Percentiles rank a stretch among this genome's conserved stretches.
These are phyloP conservation scores for Chalaropsis ovoidea DNA, from an alignment of 2,329 filamentous ascomycete genomes.

Conservation along the genomic window DNA sequence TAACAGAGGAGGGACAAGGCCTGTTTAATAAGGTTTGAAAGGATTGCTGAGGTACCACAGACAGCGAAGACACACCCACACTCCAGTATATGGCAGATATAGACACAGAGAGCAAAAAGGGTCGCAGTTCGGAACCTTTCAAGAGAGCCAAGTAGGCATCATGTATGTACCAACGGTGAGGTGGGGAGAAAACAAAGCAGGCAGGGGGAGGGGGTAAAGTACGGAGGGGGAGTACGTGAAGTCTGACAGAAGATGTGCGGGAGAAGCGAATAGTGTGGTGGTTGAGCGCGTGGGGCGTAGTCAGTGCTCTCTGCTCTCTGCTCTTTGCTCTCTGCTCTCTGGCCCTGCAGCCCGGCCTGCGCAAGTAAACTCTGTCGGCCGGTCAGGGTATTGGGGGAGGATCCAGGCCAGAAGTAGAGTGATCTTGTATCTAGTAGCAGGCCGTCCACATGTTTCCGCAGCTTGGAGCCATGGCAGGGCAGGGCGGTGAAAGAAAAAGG, in stretches of 20 bases:
- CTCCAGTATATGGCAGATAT: background rate
- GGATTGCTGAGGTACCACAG: background rate
- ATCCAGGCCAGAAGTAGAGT: background rate
- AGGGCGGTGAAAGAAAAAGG: no score
- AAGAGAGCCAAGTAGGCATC: background rate
- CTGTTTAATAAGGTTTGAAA: background rate
- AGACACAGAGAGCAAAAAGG: background rate
- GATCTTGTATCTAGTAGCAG: background rate
- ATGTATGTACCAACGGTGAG: background rate
- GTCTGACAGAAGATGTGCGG: background rate
- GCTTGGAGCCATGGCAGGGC: background rate
- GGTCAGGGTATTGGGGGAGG: background rate
- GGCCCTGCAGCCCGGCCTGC: background rate
- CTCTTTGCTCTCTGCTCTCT: background rate
- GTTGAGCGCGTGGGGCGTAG: background rate
- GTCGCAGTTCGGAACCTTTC: background rate
- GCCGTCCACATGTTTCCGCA: background rate
- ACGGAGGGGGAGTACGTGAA: background rate
- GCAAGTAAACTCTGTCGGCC: background rate
- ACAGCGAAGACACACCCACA: background rate
- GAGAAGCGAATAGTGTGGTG: background rate
- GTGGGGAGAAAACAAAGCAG: background rate
- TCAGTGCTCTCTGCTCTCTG: background rate
- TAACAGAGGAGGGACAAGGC: background rate
- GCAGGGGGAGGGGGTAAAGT: constrained; percentile 1